A percentile compares a stretch with the other conserved stretches of the same genome.
Evolutionary conservation across 192 early-diverging fungal genomes (phyloP).

Genomic region (Entomortierella chlamydospora): DNA sequence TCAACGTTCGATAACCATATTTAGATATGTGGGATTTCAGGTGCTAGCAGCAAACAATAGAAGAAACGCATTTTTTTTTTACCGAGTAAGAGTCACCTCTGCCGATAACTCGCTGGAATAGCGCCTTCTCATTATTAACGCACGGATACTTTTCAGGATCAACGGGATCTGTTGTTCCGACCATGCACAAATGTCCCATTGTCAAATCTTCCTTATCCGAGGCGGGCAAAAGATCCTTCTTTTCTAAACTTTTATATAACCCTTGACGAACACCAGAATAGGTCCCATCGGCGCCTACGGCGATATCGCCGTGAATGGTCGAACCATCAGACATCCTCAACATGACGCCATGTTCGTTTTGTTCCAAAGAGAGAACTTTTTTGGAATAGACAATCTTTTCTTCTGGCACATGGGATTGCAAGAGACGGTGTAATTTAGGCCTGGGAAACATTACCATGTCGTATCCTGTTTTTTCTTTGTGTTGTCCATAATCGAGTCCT

Average conservation of each 20-base stretch:
- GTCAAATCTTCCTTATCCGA: background rate
- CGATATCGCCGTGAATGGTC: constrained; percentile 9
- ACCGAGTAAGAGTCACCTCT: background rate
- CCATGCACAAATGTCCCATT: background rate
- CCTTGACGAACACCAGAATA: constrained; percentile 9
- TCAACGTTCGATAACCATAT: no score
- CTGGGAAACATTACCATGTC: constrained; percentile 1
- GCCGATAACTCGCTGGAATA: constrained; percentile 2
- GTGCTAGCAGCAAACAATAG: no score
- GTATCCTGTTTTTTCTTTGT: constrained; percentile 9
- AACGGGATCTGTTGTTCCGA: constrained; percentile 6
- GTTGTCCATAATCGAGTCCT: background rate
- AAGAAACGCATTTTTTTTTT: background rate
- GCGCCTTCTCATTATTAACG: background rate
- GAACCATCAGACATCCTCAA: background rate
- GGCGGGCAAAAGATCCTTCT: background rate
- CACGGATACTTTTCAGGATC: constrained; percentile 15
- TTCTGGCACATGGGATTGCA: constrained; percentile 7
- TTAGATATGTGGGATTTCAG: no score
- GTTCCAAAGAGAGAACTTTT: background rate
- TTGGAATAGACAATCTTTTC: background rate
- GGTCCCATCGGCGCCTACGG: background rate
- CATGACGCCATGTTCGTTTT: background rate
- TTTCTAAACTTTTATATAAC: constrained; percentile 2
- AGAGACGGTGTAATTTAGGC: constrained; percentile 1